phyloP scores from a whole-genome alignment of 2,329 filamentous ascomycete genomes.

The Fusarium anguioides region DNA sequence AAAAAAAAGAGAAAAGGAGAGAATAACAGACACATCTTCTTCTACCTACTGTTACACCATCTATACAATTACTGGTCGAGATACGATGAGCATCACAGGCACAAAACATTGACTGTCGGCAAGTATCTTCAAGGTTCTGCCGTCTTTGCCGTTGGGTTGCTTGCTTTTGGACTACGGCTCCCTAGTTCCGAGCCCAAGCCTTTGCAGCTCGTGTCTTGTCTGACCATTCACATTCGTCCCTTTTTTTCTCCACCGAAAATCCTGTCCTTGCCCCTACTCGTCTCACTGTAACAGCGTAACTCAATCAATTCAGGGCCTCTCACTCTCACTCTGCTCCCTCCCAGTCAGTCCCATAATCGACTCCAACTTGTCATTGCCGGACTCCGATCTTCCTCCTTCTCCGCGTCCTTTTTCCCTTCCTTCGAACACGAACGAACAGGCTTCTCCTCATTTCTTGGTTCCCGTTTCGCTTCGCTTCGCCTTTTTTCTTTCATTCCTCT shows the following conservation, averaged over 20 bases:
- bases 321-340: constrained; percentile 1
- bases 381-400: constrained; percentile 23
- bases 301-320: constrained; percentile 2
- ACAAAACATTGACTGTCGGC: no score
- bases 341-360: background rate
- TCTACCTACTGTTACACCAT: no score
- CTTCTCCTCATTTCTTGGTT: constrained; percentile 4
- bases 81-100: no score
- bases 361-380: constrained; percentile 31
- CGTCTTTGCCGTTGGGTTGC: constrained; percentile 42
- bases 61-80: no score
- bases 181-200: constrained; percentile 39
- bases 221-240: constrained; percentile 18
- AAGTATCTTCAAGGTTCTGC: constrained; percentile 15
- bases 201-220: constrained; percentile 1
- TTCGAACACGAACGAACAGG: background rate
- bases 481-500: background rate
- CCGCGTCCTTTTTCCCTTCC: background rate
- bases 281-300: constrained; percentile 24
- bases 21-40: background rate
- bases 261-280: constrained; percentile 20
- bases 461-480: background rate
- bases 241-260: constrained; percentile 31
- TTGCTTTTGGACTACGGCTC: constrained; percentile 41
- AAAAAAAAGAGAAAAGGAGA: background rate